Percentiles rank a stretch among this genome's conserved stretches.
These are phyloP conservation scores for Serendipita sp. DNA, from an alignment of 768 basidiomycete species.

Conservation along the genomic window DNA sequence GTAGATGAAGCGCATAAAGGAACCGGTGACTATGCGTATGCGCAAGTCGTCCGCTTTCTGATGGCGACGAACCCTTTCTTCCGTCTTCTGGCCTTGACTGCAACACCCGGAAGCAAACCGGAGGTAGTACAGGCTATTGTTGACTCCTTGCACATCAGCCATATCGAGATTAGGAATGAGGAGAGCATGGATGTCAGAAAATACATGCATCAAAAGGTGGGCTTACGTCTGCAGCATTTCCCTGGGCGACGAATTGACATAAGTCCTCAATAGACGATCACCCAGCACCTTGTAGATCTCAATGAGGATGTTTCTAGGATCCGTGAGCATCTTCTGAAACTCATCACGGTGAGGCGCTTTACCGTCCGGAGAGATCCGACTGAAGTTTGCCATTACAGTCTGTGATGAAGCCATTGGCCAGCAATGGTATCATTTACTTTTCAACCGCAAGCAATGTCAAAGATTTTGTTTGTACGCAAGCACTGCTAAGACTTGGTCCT, in stretches of 20 bases:
- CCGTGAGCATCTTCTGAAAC: slow-evolving; percentile 45
- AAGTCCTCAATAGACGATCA: slow-evolving; percentile 35
- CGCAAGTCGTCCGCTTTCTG: slow-evolving; percentile 70
- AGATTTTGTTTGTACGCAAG: slow-evolving; percentile 40
- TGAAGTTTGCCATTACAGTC: slow-evolving; percentile 15
- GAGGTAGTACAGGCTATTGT: slow-evolving; percentile 82
- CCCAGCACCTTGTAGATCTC: slow-evolving; percentile 66
- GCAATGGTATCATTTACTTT: slow-evolving; percentile 30
- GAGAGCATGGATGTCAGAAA: slow-evolving; percentile 69
- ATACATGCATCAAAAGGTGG: slow-evolving; percentile 79
- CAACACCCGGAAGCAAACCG: slow-evolving; percentile 77
- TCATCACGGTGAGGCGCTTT: slow-evolving; percentile 51
- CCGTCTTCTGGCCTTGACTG: slow-evolving; percentile 82
- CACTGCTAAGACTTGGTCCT: slow-evolving; percentile 24
- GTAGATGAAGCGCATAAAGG: slow-evolving; percentile 94
- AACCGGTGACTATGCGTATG: slow-evolving; percentile 86
- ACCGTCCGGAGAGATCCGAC: slow-evolving; percentile 8
- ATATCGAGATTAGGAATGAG: slow-evolving; percentile 89
- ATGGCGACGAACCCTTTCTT: slow-evolving; percentile 94
- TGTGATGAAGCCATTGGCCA: slow-evolving; percentile 24
- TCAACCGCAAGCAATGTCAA: slow-evolving; percentile 51
- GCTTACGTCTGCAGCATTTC: slow-evolving; percentile 10
- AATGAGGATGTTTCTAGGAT: slow-evolving; percentile 47
- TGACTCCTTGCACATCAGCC: slow-evolving; percentile 87
- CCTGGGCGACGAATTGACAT: no score